phyloP scores from a whole-genome alignment of 2,329 filamentous ascomycete species.

The Calonectria crousiana region DNA sequence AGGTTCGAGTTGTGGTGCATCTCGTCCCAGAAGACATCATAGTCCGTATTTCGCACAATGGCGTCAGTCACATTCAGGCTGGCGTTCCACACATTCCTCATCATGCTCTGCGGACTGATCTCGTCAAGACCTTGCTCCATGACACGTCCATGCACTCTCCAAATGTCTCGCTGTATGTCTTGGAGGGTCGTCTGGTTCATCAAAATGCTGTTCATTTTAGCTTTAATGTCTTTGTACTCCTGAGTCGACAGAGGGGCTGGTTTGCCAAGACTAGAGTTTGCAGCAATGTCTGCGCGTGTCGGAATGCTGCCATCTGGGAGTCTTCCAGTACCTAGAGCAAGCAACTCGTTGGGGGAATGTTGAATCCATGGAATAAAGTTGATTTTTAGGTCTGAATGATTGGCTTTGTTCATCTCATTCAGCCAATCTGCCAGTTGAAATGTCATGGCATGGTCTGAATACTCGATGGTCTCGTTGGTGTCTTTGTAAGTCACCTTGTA shows the following conservation, averaged over 20 bases:
- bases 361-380: background rate
- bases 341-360: background rate
- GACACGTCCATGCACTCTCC: background rate
- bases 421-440: slow-evolving; percentile 11
- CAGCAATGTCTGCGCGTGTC: background rate
- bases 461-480: background rate
- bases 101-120: background rate
- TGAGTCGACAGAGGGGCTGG: background rate
- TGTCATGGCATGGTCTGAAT: slow-evolving; percentile 7
- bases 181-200: background rate
- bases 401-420: slow-evolving; percentile 37
- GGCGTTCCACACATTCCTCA: background rate
- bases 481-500: slow-evolving; percentile 1
- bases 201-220: background rate
- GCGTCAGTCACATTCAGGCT: background rate
- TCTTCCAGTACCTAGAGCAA: background rate
- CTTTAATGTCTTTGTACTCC: background rate
- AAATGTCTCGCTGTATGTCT: background rate
- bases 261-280: background rate
- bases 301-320: background rate
- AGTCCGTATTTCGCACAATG: slow-evolving; percentile 39
- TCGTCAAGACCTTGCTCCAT: background rate
- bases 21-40: slow-evolving; percentile 31
- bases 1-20: slow-evolving; percentile 32
- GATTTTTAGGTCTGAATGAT: slow-evolving; percentile 51